phyloP scores from a whole-genome alignment of 2,329 filamentous ascomycete genomes.

The Tolypocladium amazonense region DNA sequence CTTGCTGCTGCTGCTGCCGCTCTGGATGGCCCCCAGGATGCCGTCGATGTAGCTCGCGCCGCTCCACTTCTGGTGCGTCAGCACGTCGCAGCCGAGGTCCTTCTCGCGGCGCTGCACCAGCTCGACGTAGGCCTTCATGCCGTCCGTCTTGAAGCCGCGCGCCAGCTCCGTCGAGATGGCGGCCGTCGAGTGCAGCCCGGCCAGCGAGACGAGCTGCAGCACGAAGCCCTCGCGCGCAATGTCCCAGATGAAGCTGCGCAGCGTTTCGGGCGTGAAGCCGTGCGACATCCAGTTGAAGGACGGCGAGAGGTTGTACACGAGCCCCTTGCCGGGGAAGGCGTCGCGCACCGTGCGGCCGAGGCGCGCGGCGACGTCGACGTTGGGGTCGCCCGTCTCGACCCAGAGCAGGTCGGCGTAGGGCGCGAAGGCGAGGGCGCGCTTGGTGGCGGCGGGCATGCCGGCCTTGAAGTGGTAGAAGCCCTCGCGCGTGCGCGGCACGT shows the following conservation, averaged over 20 bases:
- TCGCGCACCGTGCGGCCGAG: conserved; percentile 69
- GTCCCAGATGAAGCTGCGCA: conserved; percentile 94
- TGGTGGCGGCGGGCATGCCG: conserved; percentile 77
- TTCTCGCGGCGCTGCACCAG: conserved; percentile 84
- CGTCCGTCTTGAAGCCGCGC: conserved; percentile 72
- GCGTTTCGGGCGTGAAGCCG: conserved; percentile 71
- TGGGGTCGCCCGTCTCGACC: conserved; percentile 91
- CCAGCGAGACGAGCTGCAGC: conserved; percentile 56
- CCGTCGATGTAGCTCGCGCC: conserved; percentile 69
- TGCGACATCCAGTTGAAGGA: conserved; percentile 99
- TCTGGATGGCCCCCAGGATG: conserved; percentile 81
- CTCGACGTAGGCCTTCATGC: conserved; percentile 97
- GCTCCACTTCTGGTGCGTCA: conserved; percentile 87
- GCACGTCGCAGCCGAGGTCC: conserved; percentile 80
- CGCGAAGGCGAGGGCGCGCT: conserved; percentile 83
- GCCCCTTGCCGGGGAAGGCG: conserved; percentile 64
- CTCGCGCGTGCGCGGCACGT: conserved; percentile 84
- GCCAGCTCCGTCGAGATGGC: conserved; percentile 64
- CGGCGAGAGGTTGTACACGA: conserved; percentile 93
- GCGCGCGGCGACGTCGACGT: conserved; percentile 61
- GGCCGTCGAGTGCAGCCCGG: conserved; percentile 55
- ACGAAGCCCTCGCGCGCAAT: conserved; percentile 79
- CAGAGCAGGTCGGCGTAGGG: conserved; percentile 92
- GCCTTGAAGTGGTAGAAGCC: conserved; percentile 87
- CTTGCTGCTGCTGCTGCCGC: conserved; percentile 77